These are phyloP conservation scores for Stenocarpella maydis DNA, from an alignment of 2,329 filamentous ascomycete species.

Conservation along the genomic window DNA sequence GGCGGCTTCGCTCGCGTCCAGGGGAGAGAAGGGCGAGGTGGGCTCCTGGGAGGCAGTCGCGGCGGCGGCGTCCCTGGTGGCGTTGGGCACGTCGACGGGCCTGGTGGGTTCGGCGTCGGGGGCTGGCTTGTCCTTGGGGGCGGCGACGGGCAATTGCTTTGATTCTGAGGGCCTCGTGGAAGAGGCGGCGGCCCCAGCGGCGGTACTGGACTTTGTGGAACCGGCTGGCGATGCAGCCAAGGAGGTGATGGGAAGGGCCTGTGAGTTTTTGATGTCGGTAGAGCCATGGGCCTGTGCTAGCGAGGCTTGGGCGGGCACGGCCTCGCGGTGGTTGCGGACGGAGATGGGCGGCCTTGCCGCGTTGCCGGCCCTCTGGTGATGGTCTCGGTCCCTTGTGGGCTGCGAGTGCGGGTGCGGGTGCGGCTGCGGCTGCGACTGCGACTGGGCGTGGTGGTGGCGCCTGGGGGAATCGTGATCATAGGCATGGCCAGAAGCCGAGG, in stretches of 20 bases:
- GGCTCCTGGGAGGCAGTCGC: constrained; percentile 27
- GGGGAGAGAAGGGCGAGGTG: constrained; percentile 45
- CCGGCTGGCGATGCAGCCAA: constrained; percentile 54
- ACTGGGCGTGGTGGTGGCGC: constrained; percentile 19
- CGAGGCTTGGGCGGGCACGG: constrained; percentile 69
- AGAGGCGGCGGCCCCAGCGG: constrained; percentile 1
- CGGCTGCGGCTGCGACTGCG: constrained; percentile 29
- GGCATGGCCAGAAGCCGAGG: constrained; percentile 32
- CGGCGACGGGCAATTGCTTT: constrained; percentile 25
- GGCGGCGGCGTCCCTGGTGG: constrained; percentile 39
- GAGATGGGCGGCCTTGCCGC: constrained; percentile 59
- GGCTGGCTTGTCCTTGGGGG: constrained; percentile 11
- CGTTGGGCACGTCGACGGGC: constrained; percentile 46
- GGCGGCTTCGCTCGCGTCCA: constrained; percentile 50
- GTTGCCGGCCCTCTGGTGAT: constrained; percentile 51
- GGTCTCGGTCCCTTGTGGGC: constrained; percentile 11
- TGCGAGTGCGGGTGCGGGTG: constrained; percentile 41
- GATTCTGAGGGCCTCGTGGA: constrained; percentile 23
- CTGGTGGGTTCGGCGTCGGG: constrained; percentile 42
- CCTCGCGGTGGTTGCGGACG: constrained; percentile 63
- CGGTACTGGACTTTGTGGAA: constrained; percentile 39
- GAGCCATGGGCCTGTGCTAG: constrained; percentile 68
- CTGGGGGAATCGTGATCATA: constrained; percentile 33
- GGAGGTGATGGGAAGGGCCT: constrained; percentile 57
- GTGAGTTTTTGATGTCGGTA: constrained; percentile 55